phyloP scores from a whole-genome alignment of 345 rosid species.

The Pistacia atlantica region DNA sequence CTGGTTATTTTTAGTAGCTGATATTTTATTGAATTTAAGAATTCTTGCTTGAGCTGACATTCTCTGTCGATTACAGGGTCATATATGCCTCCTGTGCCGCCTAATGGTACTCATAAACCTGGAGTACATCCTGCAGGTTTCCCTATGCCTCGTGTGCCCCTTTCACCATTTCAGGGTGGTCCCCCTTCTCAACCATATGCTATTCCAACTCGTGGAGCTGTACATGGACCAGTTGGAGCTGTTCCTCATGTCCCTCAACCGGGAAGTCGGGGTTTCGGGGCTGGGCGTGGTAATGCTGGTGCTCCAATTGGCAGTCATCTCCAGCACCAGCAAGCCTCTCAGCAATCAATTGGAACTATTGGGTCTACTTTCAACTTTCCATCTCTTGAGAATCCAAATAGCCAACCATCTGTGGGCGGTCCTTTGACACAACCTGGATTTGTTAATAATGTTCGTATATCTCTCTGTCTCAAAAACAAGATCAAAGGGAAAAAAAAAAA shows the following conservation, averaged over 20 bases:
- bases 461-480: slow-evolving; percentile 6
- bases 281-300: slow-evolving; percentile 83
- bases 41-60: background rate
- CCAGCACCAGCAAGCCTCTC: slow-evolving; percentile 76
- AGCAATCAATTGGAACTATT: slow-evolving; percentile 76
- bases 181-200: slow-evolving; percentile 94
- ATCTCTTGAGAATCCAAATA: slow-evolving; percentile 74
- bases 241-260: slow-evolving; percentile 88
- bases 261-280: slow-evolving; percentile 83
- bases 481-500: background rate
- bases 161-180: slow-evolving; percentile 79
- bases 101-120: slow-evolving; percentile 90
- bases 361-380: slow-evolving; percentile 83
- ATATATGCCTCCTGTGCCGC: slow-evolving; percentile 72
- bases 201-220: slow-evolving; percentile 89
- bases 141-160: slow-evolving; percentile 82
- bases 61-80: slow-evolving; percentile 52
- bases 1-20: slow-evolving; percentile 7
- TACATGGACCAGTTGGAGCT: slow-evolving; percentile 93
- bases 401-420: slow-evolving; percentile 92
- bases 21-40: background rate
- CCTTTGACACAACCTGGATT: slow-evolving; percentile 97
- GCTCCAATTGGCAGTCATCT: slow-evolving; percentile 88
- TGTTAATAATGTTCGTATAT: slow-evolving; percentile 57
- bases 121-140: slow-evolving; percentile 88